Base-by-base conservation (phyloP, 768 basidiomycete genomes). In the Aureoboletus auriporus region DNA sequence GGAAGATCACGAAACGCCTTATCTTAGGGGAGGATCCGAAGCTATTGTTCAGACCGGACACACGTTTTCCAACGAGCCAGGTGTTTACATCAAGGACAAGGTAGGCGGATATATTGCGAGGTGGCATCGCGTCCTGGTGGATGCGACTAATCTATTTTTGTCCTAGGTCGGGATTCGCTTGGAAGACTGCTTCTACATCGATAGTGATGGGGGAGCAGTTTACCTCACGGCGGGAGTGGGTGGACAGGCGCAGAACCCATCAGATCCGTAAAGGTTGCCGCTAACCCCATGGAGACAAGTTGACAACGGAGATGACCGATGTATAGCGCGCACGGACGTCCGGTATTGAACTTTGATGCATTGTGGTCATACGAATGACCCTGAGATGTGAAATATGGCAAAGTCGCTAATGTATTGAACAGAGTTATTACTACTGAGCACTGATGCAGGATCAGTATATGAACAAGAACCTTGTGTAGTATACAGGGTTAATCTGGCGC, bases 51-150 rank as follows among this genome's bases (percentile, higher is more conserved):
- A 76, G 39, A 67, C 60, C 3, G 89, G 89, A 1, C 83, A 90
- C 58, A 75, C 84, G 0, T 93, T 93, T 68, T 89, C 87, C 7
- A 75, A 92, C 59, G 89, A 93, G 64, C 91, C 89, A 4, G 84
- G 84, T 2, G 67, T 86, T 27, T 88, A 89, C 65, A 83, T 86
- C 49, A 81, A 82, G 53, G 82, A 78, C 37, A 67, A 84, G 70
- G 85, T 82, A 53, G 17, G 70, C 58, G n/a, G 35, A 33, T 23
- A 14, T 31, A 28, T 43, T 37, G 38, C 35, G 17, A 37, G 27
- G 30, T 37, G 27, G 30, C 38, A 28, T 31, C 29, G 26, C 42
- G 31, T 33, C 6, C 16, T 50, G 37, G 23, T 27, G 42, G 27
- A 23, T 23, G 20, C n/a, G 58, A 38, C 40, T 55, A 43, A 52